phyloP scores from a whole-genome alignment of 768 basidiomycete species.

The Serendipita vermifera region DNA sequence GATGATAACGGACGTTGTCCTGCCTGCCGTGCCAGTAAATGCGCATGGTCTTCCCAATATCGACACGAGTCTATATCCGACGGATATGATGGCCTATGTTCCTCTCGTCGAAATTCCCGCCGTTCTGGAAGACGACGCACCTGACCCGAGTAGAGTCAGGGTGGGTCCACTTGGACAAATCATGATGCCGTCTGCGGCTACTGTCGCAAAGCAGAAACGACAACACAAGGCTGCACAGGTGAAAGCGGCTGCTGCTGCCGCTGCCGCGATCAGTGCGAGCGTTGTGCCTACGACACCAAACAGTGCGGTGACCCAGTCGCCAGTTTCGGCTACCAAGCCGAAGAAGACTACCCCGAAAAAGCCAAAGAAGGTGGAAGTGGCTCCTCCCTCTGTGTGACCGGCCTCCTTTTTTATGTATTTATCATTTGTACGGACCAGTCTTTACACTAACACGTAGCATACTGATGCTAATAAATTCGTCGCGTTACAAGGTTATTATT shows the following conservation, averaged over 20 bases:
- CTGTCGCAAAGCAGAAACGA: slow-evolving; percentile 46
- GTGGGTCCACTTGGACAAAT: slow-evolving; percentile 73
- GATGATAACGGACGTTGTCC: background rate
- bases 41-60: background rate
- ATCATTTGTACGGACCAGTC: background rate
- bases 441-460: background rate
- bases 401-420: background rate
- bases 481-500: background rate
- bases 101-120: slow-evolving; percentile 1
- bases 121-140: slow-evolving; percentile 51
- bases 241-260: background rate
- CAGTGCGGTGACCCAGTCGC: background rate
- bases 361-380: background rate
- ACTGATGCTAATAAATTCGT: background rate
- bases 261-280: no score
- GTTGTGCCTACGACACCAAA: background rate
- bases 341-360: background rate
- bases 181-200: slow-evolving; percentile 34
- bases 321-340: background rate
- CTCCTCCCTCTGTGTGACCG: background rate
- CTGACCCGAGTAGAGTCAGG: slow-evolving; percentile 46
- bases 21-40: background rate
- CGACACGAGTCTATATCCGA: background rate
- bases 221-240: slow-evolving; percentile 24
- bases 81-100: background rate